phyloP scores from a whole-genome alignment of 2,329 filamentous ascomycete genomes.

The Penicillium fuscoglaucum region DNA sequence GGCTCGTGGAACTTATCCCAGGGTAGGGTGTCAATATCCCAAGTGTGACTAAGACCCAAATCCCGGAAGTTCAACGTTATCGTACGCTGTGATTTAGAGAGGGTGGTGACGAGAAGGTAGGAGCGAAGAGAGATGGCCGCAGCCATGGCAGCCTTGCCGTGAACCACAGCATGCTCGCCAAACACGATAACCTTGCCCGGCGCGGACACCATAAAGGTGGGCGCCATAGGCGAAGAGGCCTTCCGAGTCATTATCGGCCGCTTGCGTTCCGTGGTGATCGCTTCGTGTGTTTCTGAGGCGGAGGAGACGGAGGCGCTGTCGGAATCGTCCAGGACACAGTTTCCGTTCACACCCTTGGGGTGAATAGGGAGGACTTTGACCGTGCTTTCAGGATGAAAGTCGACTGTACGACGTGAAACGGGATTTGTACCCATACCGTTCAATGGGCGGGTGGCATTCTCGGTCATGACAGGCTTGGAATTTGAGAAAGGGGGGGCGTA shows the following conservation, averaged over 20 bases:
- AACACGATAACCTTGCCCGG: conserved; percentile 98
- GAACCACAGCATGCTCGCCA: conserved; percentile 96
- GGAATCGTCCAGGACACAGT: conserved; percentile 22
- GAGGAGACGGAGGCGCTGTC: conserved; percentile 34
- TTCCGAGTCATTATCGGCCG: conserved; percentile 34
- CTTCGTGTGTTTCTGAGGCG: conserved; percentile 19
- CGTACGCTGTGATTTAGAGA: conserved; percentile 87
- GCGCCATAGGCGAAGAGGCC: conserved; percentile 64
- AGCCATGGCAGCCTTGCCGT: conserved; percentile 94
- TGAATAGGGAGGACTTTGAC: conserved; percentile 22
- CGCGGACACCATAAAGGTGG: conserved; percentile 95
- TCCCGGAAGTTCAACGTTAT: conserved; percentile 89
- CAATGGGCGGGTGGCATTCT: conserved; percentile 29
- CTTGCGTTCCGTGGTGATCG: conserved; percentile 9
- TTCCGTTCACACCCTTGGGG: conserved; percentile 18
- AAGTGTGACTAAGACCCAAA: conserved; percentile 83
- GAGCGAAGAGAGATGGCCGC: conserved; percentile 93
- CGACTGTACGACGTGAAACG: conserved; percentile 31
- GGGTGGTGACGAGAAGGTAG: conserved; percentile 90
- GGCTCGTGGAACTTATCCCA: conserved; percentile 80
- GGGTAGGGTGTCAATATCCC: conserved; percentile 89
- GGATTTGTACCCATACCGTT: conserved; percentile 31
- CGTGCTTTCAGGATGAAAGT: conserved; percentile 27
- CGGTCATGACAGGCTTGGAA: conserved; percentile 15
- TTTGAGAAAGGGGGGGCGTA: conserved; percentile 12